These are phyloP conservation scores for Vachellia pachyceras DNA, from an alignment of 306 rosid genomes.

Conservation along the genomic window DNA sequence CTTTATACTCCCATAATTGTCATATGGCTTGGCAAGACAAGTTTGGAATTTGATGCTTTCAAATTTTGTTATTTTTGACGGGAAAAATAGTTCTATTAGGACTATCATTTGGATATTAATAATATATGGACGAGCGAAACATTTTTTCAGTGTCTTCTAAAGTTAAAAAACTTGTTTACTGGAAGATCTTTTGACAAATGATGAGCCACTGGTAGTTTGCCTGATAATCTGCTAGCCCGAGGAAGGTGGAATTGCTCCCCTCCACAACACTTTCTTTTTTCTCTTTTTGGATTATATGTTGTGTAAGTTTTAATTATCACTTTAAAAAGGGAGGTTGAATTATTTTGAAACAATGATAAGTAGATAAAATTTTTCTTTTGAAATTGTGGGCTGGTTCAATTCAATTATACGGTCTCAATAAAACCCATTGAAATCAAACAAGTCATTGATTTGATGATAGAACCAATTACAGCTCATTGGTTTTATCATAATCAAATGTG, in stretches of 20 bases:
- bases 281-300: constrained; percentile 5
- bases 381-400: constrained; percentile 15
- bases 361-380: neutral
- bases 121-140: neutral
- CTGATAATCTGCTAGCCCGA: neutral
- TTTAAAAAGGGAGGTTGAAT: neutral
- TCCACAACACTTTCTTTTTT: neutral
- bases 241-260: constrained; percentile 3
- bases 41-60: neutral
- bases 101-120: constrained; percentile 3
- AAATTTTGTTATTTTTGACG: constrained; percentile 10
- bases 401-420: neutral
- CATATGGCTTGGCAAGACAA: neutral
- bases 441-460: neutral
- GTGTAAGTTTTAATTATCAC: constrained; percentile 5
- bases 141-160: neutral
- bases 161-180: neutral
- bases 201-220: constrained; percentile 19
- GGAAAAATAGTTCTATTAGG: constrained; percentile 7
- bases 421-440: neutral
- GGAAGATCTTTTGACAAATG: neutral
- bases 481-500: neutral
- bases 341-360: constrained; percentile 8
- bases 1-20: neutral
- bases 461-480: neutral